These are phyloP conservation scores for Sclerotinia nivalis DNA, from an alignment of 2,329 filamentous ascomycete genomes.

Conservation along the genomic window DNA sequence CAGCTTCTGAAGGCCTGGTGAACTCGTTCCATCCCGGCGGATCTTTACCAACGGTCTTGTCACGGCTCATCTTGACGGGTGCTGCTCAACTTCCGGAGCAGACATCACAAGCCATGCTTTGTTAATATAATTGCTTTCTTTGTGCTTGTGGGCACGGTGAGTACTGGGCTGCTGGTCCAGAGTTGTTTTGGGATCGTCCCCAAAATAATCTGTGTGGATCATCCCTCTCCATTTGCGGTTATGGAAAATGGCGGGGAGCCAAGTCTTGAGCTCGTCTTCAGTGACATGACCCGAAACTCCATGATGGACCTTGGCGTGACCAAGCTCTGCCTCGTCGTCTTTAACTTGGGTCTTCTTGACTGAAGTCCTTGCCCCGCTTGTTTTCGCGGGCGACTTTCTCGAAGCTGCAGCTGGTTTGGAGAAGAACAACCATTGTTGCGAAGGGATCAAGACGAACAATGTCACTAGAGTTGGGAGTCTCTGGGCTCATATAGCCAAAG, in stretches of 20 bases:
- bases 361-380: too few species aligned
- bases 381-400: too few species aligned
- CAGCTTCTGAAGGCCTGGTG: too few species aligned
- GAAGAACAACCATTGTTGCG: too few species aligned
- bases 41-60: neutral
- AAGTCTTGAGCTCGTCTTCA: neutral
- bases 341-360: too few species aligned
- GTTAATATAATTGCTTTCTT: neutral
- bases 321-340: too few species aligned
- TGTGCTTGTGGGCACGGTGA: neutral
- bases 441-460: too few species aligned
- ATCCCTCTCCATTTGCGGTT: too few species aligned
- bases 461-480: constrained; percentile 25
- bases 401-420: too few species aligned
- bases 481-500: constrained; percentile 16
- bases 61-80: neutral
- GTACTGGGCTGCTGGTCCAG: neutral
- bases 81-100: neutral
- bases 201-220: neutral
- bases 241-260: neutral
- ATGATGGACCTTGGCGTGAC: too few species aligned
- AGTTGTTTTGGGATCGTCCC: neutral
- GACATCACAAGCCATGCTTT: neutral
- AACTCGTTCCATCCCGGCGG: neutral
- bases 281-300: neutral